Base-by-base conservation (phyloP, 805 yeast species). In the Nakazawaea anatomiae region DNA sequence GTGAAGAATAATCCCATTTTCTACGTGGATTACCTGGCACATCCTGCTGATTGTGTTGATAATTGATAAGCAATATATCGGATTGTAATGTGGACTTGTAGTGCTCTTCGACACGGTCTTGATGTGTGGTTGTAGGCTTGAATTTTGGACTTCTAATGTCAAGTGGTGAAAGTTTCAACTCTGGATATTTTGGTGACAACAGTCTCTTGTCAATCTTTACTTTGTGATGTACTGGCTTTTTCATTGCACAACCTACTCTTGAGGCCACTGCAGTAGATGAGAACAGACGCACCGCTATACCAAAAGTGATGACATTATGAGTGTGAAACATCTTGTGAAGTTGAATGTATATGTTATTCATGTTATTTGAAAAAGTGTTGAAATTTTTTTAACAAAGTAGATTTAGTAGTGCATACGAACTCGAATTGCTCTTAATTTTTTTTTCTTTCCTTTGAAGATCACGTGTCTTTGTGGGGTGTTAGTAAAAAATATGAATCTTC, bases 211-310 rank as follows among this genome's bases (percentile, higher is more conserved):
- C 77, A 62, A 89, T 82, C 57, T 80, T 81, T 42, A 92, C 87
- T 53, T 80, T 76, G 68, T 94, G 99, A 67, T 94, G 99, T 12
- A 92, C 95, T 1, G 99, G 98, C 47, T 85, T 80, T 38, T 89
- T 91, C 47, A 88, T 77, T 39, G 95, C 85, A 65, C 77, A 80
- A 32, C 82, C 85, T 46, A 77, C 77, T 65, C 70, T 77, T 52
- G 68, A 69, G 39, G 61, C 69, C 47, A 58, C 71, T 54, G 60
- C 44, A 0, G 70, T 55, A 42, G 67, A 55, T 27, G 72, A 64
- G 53, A 68, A 69, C n/a, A 46, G n/a, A 60, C 67, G 65, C 12
- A 45, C 53, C 27, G 35, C 36, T 32, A 5, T 27, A n/a, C n/a
- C 4, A 29, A 25, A n/a, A 9, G 18, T 12, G 40, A 12, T 38